Base-by-base conservation (phyloP, 345 rosid genomes). In the Murraya koenigii region DNA sequence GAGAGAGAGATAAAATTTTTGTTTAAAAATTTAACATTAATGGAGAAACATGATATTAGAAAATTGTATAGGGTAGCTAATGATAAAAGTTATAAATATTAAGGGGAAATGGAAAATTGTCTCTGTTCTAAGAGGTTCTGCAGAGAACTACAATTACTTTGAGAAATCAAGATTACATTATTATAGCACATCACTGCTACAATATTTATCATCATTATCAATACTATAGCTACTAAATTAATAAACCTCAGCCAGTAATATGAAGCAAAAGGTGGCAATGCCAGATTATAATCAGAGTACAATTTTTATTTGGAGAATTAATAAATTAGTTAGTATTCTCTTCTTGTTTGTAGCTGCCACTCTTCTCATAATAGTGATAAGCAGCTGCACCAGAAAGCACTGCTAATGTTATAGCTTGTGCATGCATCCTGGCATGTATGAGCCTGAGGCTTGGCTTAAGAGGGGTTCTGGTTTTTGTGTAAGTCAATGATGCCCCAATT, bases 351-450 rank as follows among this genome's bases (percentile, higher is more conserved):
- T 47, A 65, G 78, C 15, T 25, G 14, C 56, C 44, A 63, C 64
- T 80, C 81, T 86, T 85, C 72, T 89, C 90, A 52, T 88, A 89
- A 79, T 88, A 86, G 69, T 89, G 91, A 74, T 86, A 91, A 71
- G 86, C 85, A 6, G 93, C 93, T 58, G 93, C 96, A 22, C 93
- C 88, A 7, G 96, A 89, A 26, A 91, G 87, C 59, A 91, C 91
- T 15, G 87, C 92, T 81, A 91, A 47, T 33, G 96, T 91, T 30
- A 91, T 44, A 49, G 96, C 96, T 64, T 91, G 93, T 36, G 93
- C 92, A 60, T 91, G 96, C 93, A 91, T 82, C 91, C 95, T 89
- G 10, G 95, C 95, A 82, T 91, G 93, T 25, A 91, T 89, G 35
- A 91, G 89, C 86, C 90, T 87, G 20, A 89, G 89, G 49, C 93